A percentile compares a stretch with the other conserved stretches of the same genome.
Evolutionary conservation across 2,329 filamentous ascomycete genomes (phyloP).

Genomic region (Elsinoe arachidis): DNA sequence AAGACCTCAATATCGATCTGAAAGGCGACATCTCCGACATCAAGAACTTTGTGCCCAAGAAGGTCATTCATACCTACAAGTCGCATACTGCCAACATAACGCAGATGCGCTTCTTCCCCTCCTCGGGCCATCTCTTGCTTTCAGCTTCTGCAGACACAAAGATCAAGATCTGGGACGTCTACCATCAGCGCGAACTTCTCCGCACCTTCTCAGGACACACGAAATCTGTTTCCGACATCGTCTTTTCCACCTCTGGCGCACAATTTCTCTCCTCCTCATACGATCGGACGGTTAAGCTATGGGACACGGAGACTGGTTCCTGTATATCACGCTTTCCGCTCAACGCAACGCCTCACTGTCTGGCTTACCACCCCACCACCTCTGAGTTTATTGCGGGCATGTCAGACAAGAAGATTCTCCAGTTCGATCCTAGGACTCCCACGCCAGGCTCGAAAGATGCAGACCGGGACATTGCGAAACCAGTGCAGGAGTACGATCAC

Average conservation of each 20-base stretch:
- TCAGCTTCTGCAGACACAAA: slow-evolving; percentile 85
- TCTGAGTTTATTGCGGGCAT: slow-evolving; percentile 94
- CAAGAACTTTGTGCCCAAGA: slow-evolving; percentile 93
- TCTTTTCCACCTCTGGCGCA: slow-evolving; percentile 73
- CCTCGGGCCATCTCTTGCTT: slow-evolving; percentile 77
- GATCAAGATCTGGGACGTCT: slow-evolving; percentile 90
- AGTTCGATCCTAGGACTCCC: slow-evolving; percentile 82
- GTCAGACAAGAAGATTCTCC: slow-evolving; percentile 98
- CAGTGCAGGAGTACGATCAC: slow-evolving; percentile 97
- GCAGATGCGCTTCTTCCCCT: slow-evolving; percentile 80
- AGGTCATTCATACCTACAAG: slow-evolving; percentile 84
- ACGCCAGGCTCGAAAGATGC: slow-evolving; percentile 7
- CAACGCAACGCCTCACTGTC: slow-evolving; percentile 88
- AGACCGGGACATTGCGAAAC: slow-evolving; percentile 36
- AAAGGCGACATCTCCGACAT: slow-evolving; percentile 68
- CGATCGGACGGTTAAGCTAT: slow-evolving; percentile 63
- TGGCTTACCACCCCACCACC: slow-evolving; percentile 83
- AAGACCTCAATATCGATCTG: slow-evolving; percentile 79
- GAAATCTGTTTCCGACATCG: slow-evolving; percentile 82
- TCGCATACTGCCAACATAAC: slow-evolving; percentile 72
- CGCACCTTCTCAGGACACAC: slow-evolving; percentile 86
- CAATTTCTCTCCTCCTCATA: slow-evolving; percentile 88
- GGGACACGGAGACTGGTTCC: slow-evolving; percentile 92
- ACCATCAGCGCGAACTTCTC: slow-evolving; percentile 78
- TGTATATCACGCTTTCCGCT: slow-evolving; percentile 85